Conservation (phyloP, 2,329 filamentous ascomycete species). For the Madurella mycetomatis region DNA sequence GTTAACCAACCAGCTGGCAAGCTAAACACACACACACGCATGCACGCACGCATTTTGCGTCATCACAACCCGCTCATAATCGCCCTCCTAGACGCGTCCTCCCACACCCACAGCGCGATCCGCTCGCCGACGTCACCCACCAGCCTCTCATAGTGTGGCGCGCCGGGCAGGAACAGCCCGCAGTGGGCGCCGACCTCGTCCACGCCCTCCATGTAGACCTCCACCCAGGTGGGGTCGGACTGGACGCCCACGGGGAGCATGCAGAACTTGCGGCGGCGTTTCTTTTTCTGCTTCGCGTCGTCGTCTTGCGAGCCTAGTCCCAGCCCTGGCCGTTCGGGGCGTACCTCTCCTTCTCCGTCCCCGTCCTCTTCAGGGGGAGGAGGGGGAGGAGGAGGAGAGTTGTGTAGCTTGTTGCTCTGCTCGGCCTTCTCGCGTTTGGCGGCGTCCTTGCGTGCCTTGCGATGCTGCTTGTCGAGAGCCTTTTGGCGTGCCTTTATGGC, state of each 20-base stretch:
- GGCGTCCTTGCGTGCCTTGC: constrained; percentile 32
- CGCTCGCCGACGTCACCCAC: constrained; percentile 68
- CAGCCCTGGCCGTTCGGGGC: neutral
- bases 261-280: constrained; percentile 67
- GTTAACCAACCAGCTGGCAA: too few species aligned
- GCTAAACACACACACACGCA: too few species aligned
- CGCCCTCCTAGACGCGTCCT: constrained; percentile 48
- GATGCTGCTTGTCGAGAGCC: constrained; percentile 46
- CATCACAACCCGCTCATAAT: constrained; percentile 27
- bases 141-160: constrained; percentile 66
- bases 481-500: constrained; percentile 60
- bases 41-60: too few species aligned
- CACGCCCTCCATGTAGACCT: constrained; percentile 74
- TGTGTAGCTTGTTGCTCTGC: constrained; percentile 13
- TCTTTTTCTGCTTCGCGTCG: constrained; percentile 38
- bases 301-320: constrained; percentile 15
- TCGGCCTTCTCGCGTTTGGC: neutral
- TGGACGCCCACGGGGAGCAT: constrained; percentile 55
- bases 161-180: constrained; percentile 67
- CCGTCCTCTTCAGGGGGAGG: constrained; percentile 20
- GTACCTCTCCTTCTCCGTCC: constrained; percentile 1
- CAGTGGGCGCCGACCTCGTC: constrained; percentile 86
- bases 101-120: constrained; percentile 66
- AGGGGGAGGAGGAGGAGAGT: neutral
- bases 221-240: constrained; percentile 67